Base-by-base conservation (phyloP, 495 filamentous ascomycete genomes). In the Lasiosphaeria ovina region DNA sequence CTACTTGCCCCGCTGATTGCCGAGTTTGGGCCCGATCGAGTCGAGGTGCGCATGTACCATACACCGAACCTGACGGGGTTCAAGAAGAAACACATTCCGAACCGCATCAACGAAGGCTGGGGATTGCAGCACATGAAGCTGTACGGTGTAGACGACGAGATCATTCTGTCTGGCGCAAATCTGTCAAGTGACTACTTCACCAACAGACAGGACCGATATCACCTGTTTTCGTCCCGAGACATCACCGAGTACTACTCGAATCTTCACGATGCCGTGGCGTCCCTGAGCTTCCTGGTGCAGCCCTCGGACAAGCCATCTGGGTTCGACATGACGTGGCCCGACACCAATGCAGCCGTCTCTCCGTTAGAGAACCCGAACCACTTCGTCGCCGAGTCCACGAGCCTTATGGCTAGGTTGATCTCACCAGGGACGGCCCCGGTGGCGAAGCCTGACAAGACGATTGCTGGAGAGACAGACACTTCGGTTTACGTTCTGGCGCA, bases 91-190 rank as follows among this genome's bases (percentile, higher is more conserved):
- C 71, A 89, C 64, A 82, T 98, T 48, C 94, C 94, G 3, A 87
- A 85, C 62, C 83, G 94, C 9, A 91, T 98, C 69, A 99, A 99
- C 66, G 94, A 99, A 72, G 94, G 94, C 40, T 99, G 94, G 93
- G 94, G 94, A 12, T 76, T 99, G 48, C 94, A 99, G 69, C 94
- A 99, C 69, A 99, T 99, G 91, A 99, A 99, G 80, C 81, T 99
- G 0, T 99, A 99, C 65, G 94, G 95, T 0, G 75, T 97, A 47
- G 94, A 99, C 62, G 92, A 98, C 67, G 93, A 97, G 72, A 86
- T 99, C 53, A 94, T 99, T 40, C 81, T 99, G 34, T 96, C 92
- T 3, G 94, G 94, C 35, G 94, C 94, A 8, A 99, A 99, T 61
- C 79, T 99, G 9, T 97, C 92, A 5, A 81, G 81, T 38, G 93